Conservation (phyloP, 441 rosid species). For the Geranium incanum region DNA sequence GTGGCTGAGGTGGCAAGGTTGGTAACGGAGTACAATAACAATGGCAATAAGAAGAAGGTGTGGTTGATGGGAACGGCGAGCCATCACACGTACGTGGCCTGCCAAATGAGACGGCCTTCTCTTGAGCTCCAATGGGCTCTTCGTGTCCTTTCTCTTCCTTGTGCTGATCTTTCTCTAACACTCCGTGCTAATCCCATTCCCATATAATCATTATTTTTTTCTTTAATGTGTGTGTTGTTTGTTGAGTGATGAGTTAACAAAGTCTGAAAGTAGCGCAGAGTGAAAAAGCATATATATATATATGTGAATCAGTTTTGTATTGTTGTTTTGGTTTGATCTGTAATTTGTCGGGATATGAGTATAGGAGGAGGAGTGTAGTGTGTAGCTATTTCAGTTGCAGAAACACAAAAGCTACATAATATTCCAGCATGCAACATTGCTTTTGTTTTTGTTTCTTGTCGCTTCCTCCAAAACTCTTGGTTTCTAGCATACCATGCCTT, state of each 20-base stretch:
- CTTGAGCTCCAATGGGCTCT: slow-evolving; percentile 75
- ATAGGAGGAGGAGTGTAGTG: not conserved
- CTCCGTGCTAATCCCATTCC: slow-evolving; percentile 38
- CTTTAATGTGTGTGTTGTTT: too few relatives aligned
- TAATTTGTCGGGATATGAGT: not conserved
- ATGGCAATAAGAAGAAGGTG: slow-evolving; percentile 33
- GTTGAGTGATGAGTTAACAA: too few relatives aligned
- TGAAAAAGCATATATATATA: too few relatives aligned
- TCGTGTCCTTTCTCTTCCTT: slow-evolving; percentile 79
- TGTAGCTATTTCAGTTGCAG: not conserved
- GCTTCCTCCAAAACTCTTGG: not conserved
- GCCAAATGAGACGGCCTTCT: slow-evolving; percentile 76
- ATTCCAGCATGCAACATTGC: not conserved
- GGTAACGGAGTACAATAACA: slow-evolving; percentile 32
- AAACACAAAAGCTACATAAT: not conserved
- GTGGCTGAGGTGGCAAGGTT: slow-evolving; percentile 59
- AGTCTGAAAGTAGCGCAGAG: too few relatives aligned
- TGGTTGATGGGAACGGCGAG: slow-evolving; percentile 77
- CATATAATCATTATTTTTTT: too few relatives aligned
- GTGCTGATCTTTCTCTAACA: slow-evolving; percentile 65
- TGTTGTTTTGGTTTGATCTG: too few relatives aligned
- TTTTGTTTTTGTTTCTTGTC: not conserved
- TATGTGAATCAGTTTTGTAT: too few relatives aligned
- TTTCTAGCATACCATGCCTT: not conserved
- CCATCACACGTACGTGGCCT: slow-evolving; percentile 69